Base-by-base conservation (phyloP, 768 basidiomycete species). In the Crassisporium funariophilum region DNA sequence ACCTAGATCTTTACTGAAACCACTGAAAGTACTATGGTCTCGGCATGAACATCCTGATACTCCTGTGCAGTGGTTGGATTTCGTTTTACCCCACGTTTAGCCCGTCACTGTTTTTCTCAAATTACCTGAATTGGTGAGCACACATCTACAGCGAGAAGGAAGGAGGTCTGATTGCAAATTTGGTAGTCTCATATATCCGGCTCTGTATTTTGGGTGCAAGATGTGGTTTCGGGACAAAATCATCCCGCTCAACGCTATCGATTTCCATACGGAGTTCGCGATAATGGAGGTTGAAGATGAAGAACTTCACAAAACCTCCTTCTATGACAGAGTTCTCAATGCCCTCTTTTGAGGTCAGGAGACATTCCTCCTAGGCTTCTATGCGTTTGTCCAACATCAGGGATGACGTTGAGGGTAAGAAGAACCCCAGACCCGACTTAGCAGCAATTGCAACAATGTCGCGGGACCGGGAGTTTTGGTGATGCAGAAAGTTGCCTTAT, bases 391-490 rank as follows among this genome's bases (percentile, higher is more conserved):
- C n/a, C n/a, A n/a, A n/a, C 5, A 15, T 12, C 19, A 21, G 22
- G n/a, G 17, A 44, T 37, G 8, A n/a, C 19, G 43, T 15, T n/a
- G 31, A 24, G 12, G 20, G 24, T 22, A 24, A 44, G 2, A 10
- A 71, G 62, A 54, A 9, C 69, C 77, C 84, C 85, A 89, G 13
- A 89, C 71, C 44, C 86, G 75, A 43, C 72, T 51, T 10, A 77
- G 53, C 49, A 89, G 53, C 5, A 81, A 46, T 12, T 63, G 56
- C 11, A 86, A 54, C 34, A 90, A 68, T 0, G 46, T 61, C 20
- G 68, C 66, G 5, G 78, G 70, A 3, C 88, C 88, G n/a, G 88
- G 88, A 9, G 87, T 90, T 31, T 68, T 49, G n/a, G 68, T 69
- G 15, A 89, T 56, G 50, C 76, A 80, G 33, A 68, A 56, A 19